These are phyloP conservation scores for Phlebiopsis flavidoalba DNA, from an alignment of 768 basidiomycete species.

Conservation along the genomic window DNA sequence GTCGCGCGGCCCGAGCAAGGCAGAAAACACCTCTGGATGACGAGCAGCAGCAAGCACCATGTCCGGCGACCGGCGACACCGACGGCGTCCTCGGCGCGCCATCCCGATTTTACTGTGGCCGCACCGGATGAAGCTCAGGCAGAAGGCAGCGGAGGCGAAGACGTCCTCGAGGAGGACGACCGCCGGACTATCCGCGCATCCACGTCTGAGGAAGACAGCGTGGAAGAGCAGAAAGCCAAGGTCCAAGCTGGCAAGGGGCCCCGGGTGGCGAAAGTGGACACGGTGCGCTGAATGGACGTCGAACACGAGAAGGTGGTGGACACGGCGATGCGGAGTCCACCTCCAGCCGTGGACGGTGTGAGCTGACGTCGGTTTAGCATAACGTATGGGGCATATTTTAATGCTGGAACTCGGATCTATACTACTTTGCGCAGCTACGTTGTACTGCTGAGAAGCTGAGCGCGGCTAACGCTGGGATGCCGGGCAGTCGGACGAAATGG, in stretches of 20 bases:
- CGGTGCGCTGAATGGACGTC: conserved; percentile 6
- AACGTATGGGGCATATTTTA: neutral
- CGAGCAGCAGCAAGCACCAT: conserved; percentile 1
- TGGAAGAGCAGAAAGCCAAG: conserved; percentile 17
- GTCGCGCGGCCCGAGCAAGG: conserved; percentile 17
- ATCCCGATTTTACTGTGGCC: neutral
- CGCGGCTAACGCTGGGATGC: too few relatives aligned
- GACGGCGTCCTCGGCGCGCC: conserved; percentile 7
- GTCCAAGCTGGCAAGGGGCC: conserved; percentile 18
- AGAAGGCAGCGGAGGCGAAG: neutral
- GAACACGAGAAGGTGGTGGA: conserved; percentile 15
- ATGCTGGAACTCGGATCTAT: neutral
- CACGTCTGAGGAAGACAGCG: conserved; percentile 13
- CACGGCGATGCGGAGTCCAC: neutral
- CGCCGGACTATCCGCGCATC: conserved; percentile 23
- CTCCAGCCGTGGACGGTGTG: conserved; percentile 10
- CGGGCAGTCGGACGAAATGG: too few relatives aligned
- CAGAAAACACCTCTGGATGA: conserved; percentile 19
- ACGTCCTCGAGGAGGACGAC: conserved; percentile 22
- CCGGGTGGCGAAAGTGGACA: conserved; percentile 17
- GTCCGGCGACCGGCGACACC: conserved; percentile 14
- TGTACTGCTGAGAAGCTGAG: neutral
- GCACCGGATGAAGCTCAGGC: neutral
- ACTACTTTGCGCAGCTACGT: neutral
- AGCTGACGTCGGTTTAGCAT: conserved; percentile 5